These are phyloP conservation scores for Blastocystis sp. DNA, from an alignment of 352 stramenopile genomes.

Conservation along the genomic window DNA sequence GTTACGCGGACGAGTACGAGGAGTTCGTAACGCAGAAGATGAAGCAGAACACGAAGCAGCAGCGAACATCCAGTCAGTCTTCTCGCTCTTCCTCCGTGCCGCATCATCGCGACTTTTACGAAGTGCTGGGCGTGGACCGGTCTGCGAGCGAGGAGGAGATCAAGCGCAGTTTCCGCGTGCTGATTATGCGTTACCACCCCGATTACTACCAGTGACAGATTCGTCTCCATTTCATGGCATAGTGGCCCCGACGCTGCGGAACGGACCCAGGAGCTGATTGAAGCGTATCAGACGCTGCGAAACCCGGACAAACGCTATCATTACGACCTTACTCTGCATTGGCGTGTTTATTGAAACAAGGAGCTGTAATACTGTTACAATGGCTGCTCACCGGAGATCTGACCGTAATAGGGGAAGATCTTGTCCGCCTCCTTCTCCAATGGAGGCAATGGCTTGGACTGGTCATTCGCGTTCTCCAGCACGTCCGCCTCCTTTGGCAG, in stretches of 20 bases:
- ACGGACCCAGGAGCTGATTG: conserved; percentile 14
- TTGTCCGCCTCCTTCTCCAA: neutral
- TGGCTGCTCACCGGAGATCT: neutral
- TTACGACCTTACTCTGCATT: conserved; percentile 36
- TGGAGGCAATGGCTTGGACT: neutral
- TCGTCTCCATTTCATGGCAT: neutral
- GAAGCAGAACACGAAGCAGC: conserved; percentile 6
- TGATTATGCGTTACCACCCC: conserved; percentile 28
- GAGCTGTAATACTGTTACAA: neutral
- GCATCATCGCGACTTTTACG: conserved; percentile 20
- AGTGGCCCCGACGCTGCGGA: conserved; percentile 16
- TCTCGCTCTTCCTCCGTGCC: neutral
- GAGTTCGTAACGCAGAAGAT: conserved; percentile 46
- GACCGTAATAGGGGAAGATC: neutral
- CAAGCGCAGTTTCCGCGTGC: conserved; percentile 26
- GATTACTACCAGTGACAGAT: conserved; percentile 29
- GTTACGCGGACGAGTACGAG: conserved; percentile 46
- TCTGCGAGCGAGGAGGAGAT: conserved; percentile 47
- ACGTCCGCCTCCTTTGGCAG: neutral
- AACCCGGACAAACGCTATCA: conserved; percentile 39
- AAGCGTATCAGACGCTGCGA: conserved; percentile 40
- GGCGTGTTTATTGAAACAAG: neutral
- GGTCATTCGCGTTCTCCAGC: neutral
- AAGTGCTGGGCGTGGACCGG: conserved; percentile 10
- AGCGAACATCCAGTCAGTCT: neutral